A percentile compares a stretch with the other conserved stretches of the same genome.
phyloP scores from a whole-genome alignment of 176 grass and related monocot species.

The Miscanthus lutarioriparius region DNA sequence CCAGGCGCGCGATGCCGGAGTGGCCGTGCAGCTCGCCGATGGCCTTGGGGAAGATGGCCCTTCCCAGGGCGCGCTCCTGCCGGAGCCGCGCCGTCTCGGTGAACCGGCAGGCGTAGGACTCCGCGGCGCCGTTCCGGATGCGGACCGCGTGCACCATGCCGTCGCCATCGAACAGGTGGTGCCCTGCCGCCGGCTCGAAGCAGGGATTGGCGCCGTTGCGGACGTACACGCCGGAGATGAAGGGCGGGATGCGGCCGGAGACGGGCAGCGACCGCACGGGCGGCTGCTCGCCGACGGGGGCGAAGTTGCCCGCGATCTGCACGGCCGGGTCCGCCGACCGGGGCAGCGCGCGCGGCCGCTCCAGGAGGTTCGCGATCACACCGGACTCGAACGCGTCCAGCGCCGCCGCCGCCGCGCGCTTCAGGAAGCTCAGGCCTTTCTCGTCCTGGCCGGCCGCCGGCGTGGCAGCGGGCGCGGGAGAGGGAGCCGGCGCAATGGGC shows the following conservation, averaged over 20 bases:
- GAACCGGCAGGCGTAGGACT: constrained; percentile 76
- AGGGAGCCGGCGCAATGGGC: not conserved
- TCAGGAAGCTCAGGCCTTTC: constrained; percentile 37
- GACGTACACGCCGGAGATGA: constrained; percentile 70
- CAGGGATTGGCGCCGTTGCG: constrained; percentile 89
- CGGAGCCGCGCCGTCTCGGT: constrained; percentile 62
- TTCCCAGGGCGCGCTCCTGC: constrained; percentile 47
- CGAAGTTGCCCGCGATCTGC: constrained; percentile 85
- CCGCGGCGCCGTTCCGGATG: constrained; percentile 58
- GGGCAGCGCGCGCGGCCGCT: constrained; percentile 51
- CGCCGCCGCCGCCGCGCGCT: constrained; percentile 49
- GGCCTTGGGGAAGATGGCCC: constrained; percentile 78
- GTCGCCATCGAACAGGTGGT: constrained; percentile 96
- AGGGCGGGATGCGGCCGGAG: constrained; percentile 60
- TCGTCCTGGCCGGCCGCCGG: not conserved
- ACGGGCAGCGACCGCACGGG: constrained; percentile 42
- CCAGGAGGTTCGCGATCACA: constrained; percentile 57
- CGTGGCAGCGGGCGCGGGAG: not conserved
- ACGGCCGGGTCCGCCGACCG: constrained; percentile 59
- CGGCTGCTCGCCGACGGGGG: constrained; percentile 56
- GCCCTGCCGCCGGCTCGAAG: constrained; percentile 54
- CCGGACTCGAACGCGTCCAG: constrained; percentile 62
- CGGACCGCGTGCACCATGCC: constrained; percentile 86
- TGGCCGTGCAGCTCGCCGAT: constrained; percentile 96
- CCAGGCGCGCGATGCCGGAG: constrained; percentile 64